Percentiles rank a stretch among this genome's conserved stretches.
Conservation (phyloP, 2,329 filamentous ascomycete genomes). For the Diplodia mutila region DNA sequence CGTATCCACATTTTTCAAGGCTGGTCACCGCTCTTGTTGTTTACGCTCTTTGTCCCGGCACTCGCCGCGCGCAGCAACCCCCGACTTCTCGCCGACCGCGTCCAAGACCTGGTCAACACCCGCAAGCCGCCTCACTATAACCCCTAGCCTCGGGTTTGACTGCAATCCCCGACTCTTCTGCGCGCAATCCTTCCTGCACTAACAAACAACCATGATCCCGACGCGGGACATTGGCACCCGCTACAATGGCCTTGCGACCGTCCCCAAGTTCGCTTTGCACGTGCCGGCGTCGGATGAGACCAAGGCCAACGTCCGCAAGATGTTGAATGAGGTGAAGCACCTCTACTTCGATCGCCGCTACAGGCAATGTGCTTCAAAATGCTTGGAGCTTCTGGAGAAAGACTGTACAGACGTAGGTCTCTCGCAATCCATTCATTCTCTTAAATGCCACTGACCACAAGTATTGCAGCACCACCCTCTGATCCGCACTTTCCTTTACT, state of each 20-base stretch:
- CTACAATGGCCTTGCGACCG: conserved; percentile 18
- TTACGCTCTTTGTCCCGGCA: conserved; percentile 15
- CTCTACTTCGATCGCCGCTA: conserved; percentile 38
- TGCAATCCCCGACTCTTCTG: not conserved
- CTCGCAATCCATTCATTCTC: not conserved
- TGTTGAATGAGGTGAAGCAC: conserved; percentile 24
- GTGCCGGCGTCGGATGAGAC: not conserved
- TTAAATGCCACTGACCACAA: not conserved
- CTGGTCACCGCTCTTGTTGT: conserved; percentile 15
- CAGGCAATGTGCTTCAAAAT: conserved; percentile 39
- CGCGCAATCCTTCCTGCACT: not conserved
- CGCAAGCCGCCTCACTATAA: not conserved
- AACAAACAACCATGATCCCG: not conserved
- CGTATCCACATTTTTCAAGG: not conserved
- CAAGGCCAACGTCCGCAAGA: conserved; percentile 8
- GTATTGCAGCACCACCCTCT: conserved; percentile 39
- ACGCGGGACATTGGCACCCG: conserved; percentile 6
- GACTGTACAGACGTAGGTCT: conserved; percentile 1
- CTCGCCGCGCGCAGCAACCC: not conserved
- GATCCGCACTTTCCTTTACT: conserved; percentile 41
- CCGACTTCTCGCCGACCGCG: conserved; percentile 7
- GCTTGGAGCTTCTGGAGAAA: conserved; percentile 35
- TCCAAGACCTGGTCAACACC: not conserved
- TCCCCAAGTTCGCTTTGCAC: conserved; percentile 15
- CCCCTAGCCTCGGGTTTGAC: not conserved